Conservation (phyloP, 768 basidiomycete species). For the Panellus pusillus region DNA sequence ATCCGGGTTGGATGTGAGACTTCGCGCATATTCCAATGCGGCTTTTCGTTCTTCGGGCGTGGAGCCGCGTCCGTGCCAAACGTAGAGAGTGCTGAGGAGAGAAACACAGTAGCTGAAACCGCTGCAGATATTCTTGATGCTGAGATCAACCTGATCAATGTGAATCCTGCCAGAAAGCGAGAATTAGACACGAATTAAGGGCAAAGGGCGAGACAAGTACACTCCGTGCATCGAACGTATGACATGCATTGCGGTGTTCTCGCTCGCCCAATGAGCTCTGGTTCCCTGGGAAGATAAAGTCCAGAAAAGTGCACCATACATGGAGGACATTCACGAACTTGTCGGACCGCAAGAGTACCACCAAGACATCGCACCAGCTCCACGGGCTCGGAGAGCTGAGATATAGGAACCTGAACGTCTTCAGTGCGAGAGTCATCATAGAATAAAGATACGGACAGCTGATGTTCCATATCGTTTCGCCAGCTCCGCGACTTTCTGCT, state of each 20-base stretch:
- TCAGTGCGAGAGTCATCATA: slow-evolving; percentile 3
- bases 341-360: slow-evolving; percentile 69
- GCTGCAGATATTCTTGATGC: slow-evolving; percentile 71
- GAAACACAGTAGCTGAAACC: slow-evolving; percentile 82
- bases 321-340: slow-evolving; percentile 43
- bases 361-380: slow-evolving; percentile 67
- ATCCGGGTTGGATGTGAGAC: slow-evolving; percentile 39
- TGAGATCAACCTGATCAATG: slow-evolving; percentile 34
- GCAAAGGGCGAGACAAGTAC: slow-evolving; percentile 1
- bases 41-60: slow-evolving; percentile 56
- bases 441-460: slow-evolving; percentile 42
- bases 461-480: slow-evolving; percentile 71
- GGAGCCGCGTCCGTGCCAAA: slow-evolving; percentile 83
- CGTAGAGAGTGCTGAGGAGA: slow-evolving; percentile 67
- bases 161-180: background rate
- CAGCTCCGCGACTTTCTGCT: slow-evolving; percentile 66
- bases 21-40: slow-evolving; percentile 59
- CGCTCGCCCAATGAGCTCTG: slow-evolving; percentile 71
- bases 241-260: slow-evolving; percentile 83
- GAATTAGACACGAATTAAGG: background rate
- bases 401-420: slow-evolving; percentile 38
- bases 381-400: slow-evolving; percentile 63
- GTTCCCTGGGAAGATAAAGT: slow-evolving; percentile 49
- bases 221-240: slow-evolving; percentile 53
- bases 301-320: background rate